Evolutionary conservation across 441 rosid species (phyloP).

Genomic region (Euphorbia schlechtendalii): DNA sequence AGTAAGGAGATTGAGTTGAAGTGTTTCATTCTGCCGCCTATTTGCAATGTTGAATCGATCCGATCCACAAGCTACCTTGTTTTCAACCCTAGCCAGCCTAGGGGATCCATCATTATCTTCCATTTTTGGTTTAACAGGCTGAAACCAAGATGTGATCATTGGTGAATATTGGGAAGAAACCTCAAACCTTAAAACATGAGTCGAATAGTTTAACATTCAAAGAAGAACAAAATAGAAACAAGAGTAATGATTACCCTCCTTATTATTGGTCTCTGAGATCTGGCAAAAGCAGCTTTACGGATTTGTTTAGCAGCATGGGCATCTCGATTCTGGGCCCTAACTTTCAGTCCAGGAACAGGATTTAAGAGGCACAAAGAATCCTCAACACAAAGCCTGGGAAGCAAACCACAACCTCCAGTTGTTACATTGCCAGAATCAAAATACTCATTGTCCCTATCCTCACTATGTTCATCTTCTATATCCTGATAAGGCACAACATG

Average conservation of each 20-base stretch:
- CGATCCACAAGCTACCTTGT: constrained; percentile 38
- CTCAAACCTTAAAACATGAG: no score
- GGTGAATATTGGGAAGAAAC: not conserved
- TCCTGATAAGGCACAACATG: constrained; percentile 31
- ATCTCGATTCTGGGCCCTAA: constrained; percentile 35
- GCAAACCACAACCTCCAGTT: constrained; percentile 64
- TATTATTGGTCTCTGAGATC: constrained; percentile 37
- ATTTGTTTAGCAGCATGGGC: constrained; percentile 23
- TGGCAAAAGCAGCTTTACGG: constrained; percentile 34
- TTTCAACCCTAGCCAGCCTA: constrained; percentile 30
- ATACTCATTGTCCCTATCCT: constrained; percentile 35
- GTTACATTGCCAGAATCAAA: constrained; percentile 32
- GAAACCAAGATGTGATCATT: constrained; percentile 20
- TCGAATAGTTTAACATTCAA: no score
- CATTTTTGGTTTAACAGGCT: constrained; percentile 41
- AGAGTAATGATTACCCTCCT: constrained; percentile 57
- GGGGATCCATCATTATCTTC: constrained; percentile 35
- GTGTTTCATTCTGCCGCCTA: constrained; percentile 32
- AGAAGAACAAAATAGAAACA: no score
- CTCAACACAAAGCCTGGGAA: constrained; percentile 63
- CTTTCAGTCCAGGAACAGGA: constrained; percentile 55
- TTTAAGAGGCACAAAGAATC: constrained; percentile 50
- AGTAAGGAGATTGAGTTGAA: constrained; percentile 45
- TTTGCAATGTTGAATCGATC: constrained; percentile 36
- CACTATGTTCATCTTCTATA: constrained; percentile 39